These are phyloP conservation scores for Picochlorum sp. DNA, from an alignment of 139 green algal genomes.

Conservation along the genomic window DNA sequence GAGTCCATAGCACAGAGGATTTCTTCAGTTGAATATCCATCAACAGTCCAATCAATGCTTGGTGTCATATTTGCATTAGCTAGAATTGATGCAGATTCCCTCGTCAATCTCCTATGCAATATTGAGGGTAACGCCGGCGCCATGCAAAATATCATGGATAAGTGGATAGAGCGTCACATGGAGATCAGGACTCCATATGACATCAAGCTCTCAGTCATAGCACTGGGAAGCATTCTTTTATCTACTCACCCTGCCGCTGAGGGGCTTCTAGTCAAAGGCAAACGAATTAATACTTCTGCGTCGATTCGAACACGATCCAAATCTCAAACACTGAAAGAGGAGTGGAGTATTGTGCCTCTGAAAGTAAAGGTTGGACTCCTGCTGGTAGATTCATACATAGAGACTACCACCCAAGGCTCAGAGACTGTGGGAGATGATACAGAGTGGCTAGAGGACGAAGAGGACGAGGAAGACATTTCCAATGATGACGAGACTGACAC, in stretches of 20 bases:
- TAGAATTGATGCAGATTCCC: slow-evolving; percentile 12
- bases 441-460: slow-evolving; percentile 13
- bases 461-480: background rate
- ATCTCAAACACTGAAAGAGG: slow-evolving; percentile 19
- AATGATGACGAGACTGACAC: background rate
- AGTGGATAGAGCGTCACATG: slow-evolving; percentile 42
- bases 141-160: slow-evolving; percentile 21
- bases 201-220: slow-evolving; percentile 46
- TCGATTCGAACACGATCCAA: slow-evolving; percentile 37
- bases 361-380: slow-evolving; percentile 32
- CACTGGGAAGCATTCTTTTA: slow-evolving; percentile 36
- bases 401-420: slow-evolving; percentile 10
- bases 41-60: slow-evolving; percentile 32
- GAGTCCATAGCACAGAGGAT: slow-evolving; percentile 28
- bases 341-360: slow-evolving; percentile 31
- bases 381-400: slow-evolving; percentile 31
- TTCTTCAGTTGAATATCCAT: slow-evolving; percentile 12
- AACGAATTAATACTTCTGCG: slow-evolving; percentile 30
- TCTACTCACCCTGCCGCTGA: slow-evolving; percentile 13
- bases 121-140: slow-evolving; percentile 2
- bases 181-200: slow-evolving; percentile 43
- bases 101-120: slow-evolving; percentile 34
- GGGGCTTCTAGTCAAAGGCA: slow-evolving; percentile 28
- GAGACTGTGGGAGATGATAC: slow-evolving; percentile 2
- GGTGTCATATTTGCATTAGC: slow-evolving; percentile 35